Evolutionary conservation across 257 asterid genomes (phyloP).

Genomic region (Jasminum sambac): DNA sequence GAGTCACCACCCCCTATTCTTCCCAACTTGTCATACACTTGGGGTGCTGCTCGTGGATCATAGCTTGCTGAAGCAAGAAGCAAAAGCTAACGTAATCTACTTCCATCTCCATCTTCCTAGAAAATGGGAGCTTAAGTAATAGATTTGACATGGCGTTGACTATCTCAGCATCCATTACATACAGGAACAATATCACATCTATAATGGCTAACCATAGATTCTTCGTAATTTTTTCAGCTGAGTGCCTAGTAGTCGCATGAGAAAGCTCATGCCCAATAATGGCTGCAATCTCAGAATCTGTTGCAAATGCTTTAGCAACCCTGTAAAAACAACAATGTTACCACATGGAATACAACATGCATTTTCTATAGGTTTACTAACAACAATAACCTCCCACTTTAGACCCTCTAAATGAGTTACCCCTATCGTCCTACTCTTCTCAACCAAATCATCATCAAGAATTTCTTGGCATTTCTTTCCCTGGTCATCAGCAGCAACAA

Average conservation of each 20-base stretch:
- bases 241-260: conserved; percentile 91
- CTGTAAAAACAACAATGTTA: conserved; percentile 94
- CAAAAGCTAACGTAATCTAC: conserved; percentile 88
- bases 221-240: conserved; percentile 81
- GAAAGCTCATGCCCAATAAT: conserved; percentile 90
- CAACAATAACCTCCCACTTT: conserved; percentile 90
- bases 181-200: conserved; percentile 73
- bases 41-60: conserved; percentile 87
- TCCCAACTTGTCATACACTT: conserved; percentile 78
- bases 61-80: conserved; percentile 82
- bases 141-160: conserved; percentile 77
- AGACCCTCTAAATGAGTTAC: conserved; percentile 72
- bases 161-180: conserved; percentile 69
- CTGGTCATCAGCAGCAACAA: conserved; percentile 45
- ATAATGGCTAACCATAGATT: conserved; percentile 75
- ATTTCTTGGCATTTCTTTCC: conserved; percentile 77
- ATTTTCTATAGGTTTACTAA: conserved; percentile 66
- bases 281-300: conserved; percentile 89
- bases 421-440: conserved; percentile 71
- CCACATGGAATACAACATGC: conserved; percentile 94
- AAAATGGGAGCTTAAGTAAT: conserved; percentile 38
- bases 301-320: conserved; percentile 77
- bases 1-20: conserved; percentile 49
- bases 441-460: conserved; percentile 83
- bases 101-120: conserved; percentile 89